These are phyloP conservation scores for Microstegium vimineum DNA, from an alignment of 176 grass and related monocot species.

Conservation along the genomic window DNA sequence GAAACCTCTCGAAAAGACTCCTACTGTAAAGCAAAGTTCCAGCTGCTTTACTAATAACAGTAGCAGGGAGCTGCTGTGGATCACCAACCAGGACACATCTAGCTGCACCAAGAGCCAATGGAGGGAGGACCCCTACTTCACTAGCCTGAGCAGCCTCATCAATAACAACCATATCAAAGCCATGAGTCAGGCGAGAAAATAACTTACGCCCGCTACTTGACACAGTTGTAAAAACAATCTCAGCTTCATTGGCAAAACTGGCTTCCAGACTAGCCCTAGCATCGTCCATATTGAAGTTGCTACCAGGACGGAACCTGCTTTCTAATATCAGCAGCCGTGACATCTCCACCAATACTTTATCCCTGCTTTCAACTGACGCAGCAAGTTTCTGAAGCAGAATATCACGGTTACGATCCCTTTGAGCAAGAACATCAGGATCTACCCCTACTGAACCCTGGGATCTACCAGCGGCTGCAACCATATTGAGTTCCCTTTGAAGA, in stretches of 20 bases:
- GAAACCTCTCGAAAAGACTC: constrained; percentile 99
- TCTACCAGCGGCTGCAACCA: constrained; percentile 70
- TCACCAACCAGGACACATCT: constrained; percentile 98
- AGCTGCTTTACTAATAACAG: constrained; percentile 99
- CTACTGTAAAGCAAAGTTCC: constrained; percentile 95
- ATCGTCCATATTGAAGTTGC: constrained; percentile 96
- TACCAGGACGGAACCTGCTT: constrained; percentile 69
- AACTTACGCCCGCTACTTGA: constrained; percentile 94
- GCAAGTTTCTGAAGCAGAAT: constrained; percentile 80
- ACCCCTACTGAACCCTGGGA: constrained; percentile 97
- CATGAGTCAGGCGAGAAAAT: constrained; percentile 95
- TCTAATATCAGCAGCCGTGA: constrained; percentile 86
- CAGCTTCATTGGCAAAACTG: constrained; percentile 97
- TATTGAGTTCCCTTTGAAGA: constrained; percentile 75
- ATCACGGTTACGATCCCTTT: constrained; percentile 84
- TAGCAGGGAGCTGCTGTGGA: constrained; percentile 97
- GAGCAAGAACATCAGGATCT: constrained; percentile 88
- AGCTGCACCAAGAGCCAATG: constrained; percentile 88
- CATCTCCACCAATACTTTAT: constrained; percentile 98
- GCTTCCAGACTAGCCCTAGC: constrained; percentile 90
- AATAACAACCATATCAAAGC: constrained; percentile 99
- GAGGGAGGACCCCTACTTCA: constrained; percentile 91
- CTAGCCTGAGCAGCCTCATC: constrained; percentile 99
- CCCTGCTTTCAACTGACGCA: constrained; percentile 80
- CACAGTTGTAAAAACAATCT: constrained; percentile 99